Evolutionary conservation across 2,329 filamentous ascomycete species (phyloP).

Genomic region (Metarhizium sp.): DNA sequence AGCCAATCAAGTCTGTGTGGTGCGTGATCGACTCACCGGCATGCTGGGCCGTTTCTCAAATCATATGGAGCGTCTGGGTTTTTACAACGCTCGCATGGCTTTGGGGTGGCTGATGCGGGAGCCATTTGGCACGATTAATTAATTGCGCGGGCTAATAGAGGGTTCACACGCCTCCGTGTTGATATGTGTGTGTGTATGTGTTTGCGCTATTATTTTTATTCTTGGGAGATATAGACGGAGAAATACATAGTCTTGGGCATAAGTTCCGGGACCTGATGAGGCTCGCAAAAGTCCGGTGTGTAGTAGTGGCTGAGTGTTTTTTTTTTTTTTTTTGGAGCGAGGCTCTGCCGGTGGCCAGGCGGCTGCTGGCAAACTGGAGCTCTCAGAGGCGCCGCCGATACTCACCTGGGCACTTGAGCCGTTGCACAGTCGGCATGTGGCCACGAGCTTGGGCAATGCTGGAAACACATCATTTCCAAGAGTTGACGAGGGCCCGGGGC

Average conservation of each 20-base stretch:
- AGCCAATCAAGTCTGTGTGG: neutral
- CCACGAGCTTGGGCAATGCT: no score
- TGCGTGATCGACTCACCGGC: slow-evolving; percentile 16
- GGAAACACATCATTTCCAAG: no score
- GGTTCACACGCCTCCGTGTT: no score
- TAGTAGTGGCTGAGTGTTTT: neutral
- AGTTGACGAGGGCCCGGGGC: no score
- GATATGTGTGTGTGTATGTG: no score
- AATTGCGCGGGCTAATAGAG: neutral
- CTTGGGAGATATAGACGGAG: no score
- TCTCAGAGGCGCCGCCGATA: no score
- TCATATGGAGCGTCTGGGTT: slow-evolving; percentile 17
- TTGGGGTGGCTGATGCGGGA: neutral
- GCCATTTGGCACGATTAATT: neutral
- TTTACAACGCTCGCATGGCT: slow-evolving; percentile 23
- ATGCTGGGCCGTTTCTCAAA: slow-evolving; percentile 22
- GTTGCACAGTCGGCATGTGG: no score
- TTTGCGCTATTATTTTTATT: no score
- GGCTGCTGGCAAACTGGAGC: neutral
- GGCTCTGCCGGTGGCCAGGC: neutral
- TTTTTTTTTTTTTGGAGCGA: neutral
- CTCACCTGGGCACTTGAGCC: no score
- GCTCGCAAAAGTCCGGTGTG: neutral
- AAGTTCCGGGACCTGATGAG: neutral
- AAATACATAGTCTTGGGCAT: no score